phyloP scores from a whole-genome alignment of 2,329 filamentous ascomycete species.

The Exophiala aquamarina region DNA sequence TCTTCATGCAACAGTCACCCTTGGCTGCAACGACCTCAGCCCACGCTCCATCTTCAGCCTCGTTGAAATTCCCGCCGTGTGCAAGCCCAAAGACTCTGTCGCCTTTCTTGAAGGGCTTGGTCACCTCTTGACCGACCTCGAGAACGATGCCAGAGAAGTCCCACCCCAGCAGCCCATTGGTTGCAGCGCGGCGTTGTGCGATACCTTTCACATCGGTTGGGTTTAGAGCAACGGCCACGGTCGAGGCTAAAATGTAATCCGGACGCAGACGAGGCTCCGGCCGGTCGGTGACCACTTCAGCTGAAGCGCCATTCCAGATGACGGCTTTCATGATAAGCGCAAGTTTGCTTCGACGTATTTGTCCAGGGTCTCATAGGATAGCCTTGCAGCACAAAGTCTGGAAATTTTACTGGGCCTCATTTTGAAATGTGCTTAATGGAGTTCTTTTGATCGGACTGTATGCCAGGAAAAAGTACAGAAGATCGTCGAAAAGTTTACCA shows the following conservation, averaged over 20 bases:
- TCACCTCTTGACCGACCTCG: conserved; percentile 50
- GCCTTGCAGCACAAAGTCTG: too few species aligned
- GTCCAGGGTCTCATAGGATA: too few species aligned
- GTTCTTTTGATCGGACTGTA: too few species aligned
- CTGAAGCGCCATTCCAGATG: conserved; percentile 28
- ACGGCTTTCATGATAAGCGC: conserved; percentile 35
- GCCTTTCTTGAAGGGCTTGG: conserved; percentile 47
- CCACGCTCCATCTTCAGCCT: conserved; percentile 52
- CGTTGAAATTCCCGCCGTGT: conserved; percentile 43
- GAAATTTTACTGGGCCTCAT: too few species aligned
- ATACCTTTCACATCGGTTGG: conserved; percentile 58
- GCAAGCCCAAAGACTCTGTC: conserved; percentile 54
- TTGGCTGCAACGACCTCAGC: conserved; percentile 56
- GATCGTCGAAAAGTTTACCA: too few species aligned
- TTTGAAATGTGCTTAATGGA: too few species aligned
- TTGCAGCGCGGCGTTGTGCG: conserved; percentile 23
- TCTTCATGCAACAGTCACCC: conserved; percentile 47
- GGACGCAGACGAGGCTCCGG: conserved; percentile 5
- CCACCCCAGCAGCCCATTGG: conserved; percentile 48
- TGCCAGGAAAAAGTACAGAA: too few species aligned
- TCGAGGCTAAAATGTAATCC: conserved; percentile 54
- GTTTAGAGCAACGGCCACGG: conserved; percentile 52
- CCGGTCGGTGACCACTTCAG: conserved; percentile 31
- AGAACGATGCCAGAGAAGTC: conserved; percentile 55
- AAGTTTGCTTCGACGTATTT: background rate